Conservation (phyloP, 164 flowering plant species). For the Macadamia tetraphylla region DNA sequence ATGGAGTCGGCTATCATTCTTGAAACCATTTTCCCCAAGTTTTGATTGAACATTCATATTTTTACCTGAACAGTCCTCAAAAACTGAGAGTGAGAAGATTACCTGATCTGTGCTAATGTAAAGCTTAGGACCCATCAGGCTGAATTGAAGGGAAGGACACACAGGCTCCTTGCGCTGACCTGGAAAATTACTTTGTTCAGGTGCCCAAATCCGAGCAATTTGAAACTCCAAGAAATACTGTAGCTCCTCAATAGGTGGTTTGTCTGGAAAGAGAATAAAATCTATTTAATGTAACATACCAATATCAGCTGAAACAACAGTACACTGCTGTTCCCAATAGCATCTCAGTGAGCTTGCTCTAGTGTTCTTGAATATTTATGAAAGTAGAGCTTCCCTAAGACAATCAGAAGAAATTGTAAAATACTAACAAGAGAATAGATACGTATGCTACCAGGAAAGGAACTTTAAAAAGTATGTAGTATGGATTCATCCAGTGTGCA, state of each 20-base stretch:
- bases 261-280: conserved; percentile 37
- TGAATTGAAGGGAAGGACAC: conserved; percentile 79
- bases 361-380: too few relatives aligned
- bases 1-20: too few relatives aligned
- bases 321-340: too few relatives aligned
- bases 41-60: too few relatives aligned
- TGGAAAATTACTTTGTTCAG: conserved; percentile 58
- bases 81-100: conserved; percentile 2
- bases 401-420: background rate
- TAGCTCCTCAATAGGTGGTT: conserved; percentile 96
- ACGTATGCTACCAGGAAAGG: too few relatives aligned
- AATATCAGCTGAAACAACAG: background rate
- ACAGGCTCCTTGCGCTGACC: conserved; percentile 90
- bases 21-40: too few relatives aligned
- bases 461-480: too few relatives aligned
- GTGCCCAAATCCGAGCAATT: conserved; percentile 90
- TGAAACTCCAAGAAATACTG: conserved; percentile 94
- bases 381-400: too few relatives aligned
- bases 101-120: conserved; percentile 97
- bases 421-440: background rate
- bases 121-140: conserved; percentile 98
- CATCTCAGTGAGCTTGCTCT: too few relatives aligned
- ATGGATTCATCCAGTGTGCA: too few relatives aligned
- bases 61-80: background rate
- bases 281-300: background rate